These are phyloP conservation scores for Mycena galopus DNA, from an alignment of 768 basidiomycete species.

Conservation along the genomic window DNA sequence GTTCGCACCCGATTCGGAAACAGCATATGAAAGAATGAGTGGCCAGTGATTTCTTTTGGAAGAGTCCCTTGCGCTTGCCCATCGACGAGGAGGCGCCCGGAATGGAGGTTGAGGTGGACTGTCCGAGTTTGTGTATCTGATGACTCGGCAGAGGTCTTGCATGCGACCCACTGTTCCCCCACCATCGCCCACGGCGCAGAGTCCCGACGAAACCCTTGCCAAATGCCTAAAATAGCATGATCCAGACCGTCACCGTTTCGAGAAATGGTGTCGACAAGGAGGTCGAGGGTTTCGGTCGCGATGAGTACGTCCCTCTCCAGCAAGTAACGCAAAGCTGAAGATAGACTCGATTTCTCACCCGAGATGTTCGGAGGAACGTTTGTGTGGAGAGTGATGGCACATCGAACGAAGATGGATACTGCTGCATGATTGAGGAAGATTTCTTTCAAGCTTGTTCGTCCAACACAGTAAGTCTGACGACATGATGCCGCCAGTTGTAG, in stretches of 20 bases:
- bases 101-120: conserved; percentile 56
- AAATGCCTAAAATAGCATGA: background rate
- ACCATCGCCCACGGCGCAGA: conserved; percentile 2
- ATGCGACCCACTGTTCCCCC: conserved; percentile 46
- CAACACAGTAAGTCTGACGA: conserved; percentile 46
- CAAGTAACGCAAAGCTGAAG: conserved; percentile 14
- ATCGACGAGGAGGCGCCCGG: conserved; percentile 56
- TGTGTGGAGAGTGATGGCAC: conserved; percentile 43
- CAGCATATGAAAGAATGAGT: conserved; percentile 42
- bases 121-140: conserved; percentile 37
- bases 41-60: conserved; percentile 46
- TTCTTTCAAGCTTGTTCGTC: background rate
- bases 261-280: background rate
- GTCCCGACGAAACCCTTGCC: conserved; percentile 24
- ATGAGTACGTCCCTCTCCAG: conserved; percentile 7
- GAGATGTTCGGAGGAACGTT: background rate
- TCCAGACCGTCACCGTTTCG: conserved; percentile 2
- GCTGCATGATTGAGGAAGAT: conserved; percentile 43
- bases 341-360: too few relatives aligned
- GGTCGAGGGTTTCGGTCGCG: background rate
- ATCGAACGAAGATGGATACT: conserved; percentile 47
- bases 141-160: conserved; percentile 33
- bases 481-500: conserved; percentile 55
- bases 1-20: conserved; percentile 19
- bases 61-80: conserved; percentile 56